A percentile compares a stretch with the other conserved stretches of the same genome.
These are phyloP conservation scores for Bonia amplexicaulis DNA, from an alignment of 176 grass and related monocot genomes.

Conservation along the genomic window DNA sequence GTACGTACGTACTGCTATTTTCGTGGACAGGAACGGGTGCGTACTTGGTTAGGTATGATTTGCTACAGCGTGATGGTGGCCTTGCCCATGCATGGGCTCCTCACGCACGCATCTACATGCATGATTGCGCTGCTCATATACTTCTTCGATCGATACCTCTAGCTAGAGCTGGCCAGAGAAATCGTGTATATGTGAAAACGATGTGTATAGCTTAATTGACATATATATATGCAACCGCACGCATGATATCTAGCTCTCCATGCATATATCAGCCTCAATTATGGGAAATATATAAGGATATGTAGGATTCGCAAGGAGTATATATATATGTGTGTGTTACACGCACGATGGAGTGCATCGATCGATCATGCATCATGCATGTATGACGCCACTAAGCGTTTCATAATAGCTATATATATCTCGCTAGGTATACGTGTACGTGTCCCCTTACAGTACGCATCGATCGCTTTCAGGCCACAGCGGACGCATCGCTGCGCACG, in stretches of 20 bases:
- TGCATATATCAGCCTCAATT: neutral
- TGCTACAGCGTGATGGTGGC: neutral
- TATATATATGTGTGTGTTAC: no score
- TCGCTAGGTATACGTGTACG: neutral
- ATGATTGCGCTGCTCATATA: neutral
- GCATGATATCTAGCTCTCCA: neutral
- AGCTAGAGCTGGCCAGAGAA: neutral
- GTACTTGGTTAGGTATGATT: neutral
- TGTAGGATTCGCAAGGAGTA: no score
- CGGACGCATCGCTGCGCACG: conserved; percentile 41
- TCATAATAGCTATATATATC: neutral
- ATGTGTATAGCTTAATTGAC: neutral
- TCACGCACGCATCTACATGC: neutral
- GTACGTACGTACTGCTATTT: conserved; percentile 25
- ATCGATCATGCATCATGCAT: neutral
- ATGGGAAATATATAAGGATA: no score
- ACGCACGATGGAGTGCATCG: neutral
- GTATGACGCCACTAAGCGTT: neutral
- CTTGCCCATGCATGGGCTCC: neutral
- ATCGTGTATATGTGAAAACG: neutral
- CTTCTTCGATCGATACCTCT: neutral
- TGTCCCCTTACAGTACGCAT: neutral
- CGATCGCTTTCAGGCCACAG: conserved; percentile 19
- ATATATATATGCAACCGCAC: neutral
- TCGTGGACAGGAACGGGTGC: conserved; percentile 3